These are phyloP conservation scores for Litsea cubeba DNA, from an alignment of 164 flowering plant genomes.

Conservation along the genomic window DNA sequence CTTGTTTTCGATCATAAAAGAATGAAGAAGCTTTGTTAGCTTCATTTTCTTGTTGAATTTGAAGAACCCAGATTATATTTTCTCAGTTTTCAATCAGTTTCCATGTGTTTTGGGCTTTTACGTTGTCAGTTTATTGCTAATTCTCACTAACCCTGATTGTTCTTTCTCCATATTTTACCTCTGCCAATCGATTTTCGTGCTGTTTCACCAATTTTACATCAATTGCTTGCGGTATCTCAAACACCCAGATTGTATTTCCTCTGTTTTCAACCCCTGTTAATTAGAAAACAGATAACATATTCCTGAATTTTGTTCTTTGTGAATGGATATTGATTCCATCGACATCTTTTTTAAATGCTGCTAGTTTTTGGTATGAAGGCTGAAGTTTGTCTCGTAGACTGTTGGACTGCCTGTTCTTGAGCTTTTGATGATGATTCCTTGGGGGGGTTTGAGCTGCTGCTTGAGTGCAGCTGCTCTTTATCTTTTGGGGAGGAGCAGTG, in stretches of 20 bases:
- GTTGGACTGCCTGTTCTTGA: neutral
- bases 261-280: neutral
- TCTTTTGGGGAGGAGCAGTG: constrained; percentile 85
- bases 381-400: constrained; percentile 2
- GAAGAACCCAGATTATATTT: neutral
- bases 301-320: neutral
- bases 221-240: neutral
- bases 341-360: neutral
- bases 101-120: neutral
- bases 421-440: constrained; percentile 57
- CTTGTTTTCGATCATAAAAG: neutral
- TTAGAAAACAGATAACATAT: no score
- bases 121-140: neutral
- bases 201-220: neutral
- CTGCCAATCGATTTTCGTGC: neutral
- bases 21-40: neutral
- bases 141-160: neutral
- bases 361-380: neutral
- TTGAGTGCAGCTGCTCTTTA: constrained; percentile 92
- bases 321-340: neutral
- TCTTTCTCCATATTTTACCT: neutral
- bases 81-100: neutral
- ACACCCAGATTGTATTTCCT: neutral
- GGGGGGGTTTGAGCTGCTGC: constrained; percentile 92
- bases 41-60: neutral